Evolutionary conservation across 164 flowering plant genomes (phyloP).

Genomic region (Malania oleifera): DNA sequence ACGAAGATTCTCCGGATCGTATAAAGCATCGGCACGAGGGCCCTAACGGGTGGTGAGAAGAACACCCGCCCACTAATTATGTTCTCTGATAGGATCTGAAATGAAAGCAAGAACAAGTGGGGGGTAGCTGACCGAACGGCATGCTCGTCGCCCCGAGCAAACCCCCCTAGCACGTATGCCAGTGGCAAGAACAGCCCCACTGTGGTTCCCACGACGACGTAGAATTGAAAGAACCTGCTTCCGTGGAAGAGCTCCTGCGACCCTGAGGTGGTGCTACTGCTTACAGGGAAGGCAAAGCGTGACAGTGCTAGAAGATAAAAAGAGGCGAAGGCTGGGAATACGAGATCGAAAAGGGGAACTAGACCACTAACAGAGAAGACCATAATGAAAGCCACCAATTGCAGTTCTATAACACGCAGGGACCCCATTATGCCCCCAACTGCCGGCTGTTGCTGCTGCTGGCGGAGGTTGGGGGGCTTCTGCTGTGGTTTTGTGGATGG

Average conservation of each 20-base stretch:
- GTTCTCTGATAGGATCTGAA: constrained; percentile 88
- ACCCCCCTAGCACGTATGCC: constrained; percentile 90
- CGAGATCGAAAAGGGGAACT: constrained; percentile 73
- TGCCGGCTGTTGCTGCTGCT: constrained; percentile 19
- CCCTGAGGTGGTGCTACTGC: constrained; percentile 3
- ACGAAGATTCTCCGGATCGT: constrained; percentile 77
- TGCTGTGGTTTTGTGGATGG: neutral
- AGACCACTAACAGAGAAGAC: constrained; percentile 93
- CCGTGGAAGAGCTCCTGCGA: constrained; percentile 49
- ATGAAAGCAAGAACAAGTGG: constrained; percentile 75
- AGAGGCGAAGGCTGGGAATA: constrained; percentile 67
- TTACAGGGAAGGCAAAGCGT: constrained; percentile 67
- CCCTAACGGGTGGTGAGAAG: constrained; percentile 90
- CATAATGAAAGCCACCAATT: constrained; percentile 92
- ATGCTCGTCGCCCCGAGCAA: constrained; percentile 84
- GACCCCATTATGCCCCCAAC: constrained; percentile 74
- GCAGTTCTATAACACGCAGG: constrained; percentile 80
- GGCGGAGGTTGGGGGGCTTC: constrained; percentile 9
- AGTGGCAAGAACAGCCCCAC: constrained; percentile 88
- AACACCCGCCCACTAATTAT: constrained; percentile 66
- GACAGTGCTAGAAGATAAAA: constrained; percentile 56
- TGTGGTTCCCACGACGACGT: constrained; percentile 67
- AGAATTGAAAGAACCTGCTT: constrained; percentile 43
- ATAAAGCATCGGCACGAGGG: constrained; percentile 76
- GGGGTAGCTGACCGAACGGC: constrained; percentile 86